Conservation (phyloP, 2,329 filamentous ascomycete genomes). For the Lizonia empirigonia region DNA sequence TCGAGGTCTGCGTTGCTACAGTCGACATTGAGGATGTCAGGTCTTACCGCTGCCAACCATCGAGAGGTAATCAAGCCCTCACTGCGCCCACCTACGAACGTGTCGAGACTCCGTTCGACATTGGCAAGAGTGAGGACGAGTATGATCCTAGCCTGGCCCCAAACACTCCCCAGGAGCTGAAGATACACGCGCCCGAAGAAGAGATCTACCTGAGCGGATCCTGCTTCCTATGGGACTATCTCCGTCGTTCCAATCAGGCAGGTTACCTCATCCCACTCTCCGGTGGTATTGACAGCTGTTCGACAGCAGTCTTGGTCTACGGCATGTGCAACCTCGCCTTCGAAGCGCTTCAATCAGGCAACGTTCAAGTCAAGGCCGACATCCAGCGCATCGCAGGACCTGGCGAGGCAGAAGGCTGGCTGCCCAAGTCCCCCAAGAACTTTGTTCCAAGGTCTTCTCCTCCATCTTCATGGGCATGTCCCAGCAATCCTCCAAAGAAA, state of each 20-base stretch:
- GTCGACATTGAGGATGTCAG: constrained; percentile 72
- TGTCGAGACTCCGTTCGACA: constrained; percentile 52
- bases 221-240: constrained; percentile 71
- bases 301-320: constrained; percentile 39
- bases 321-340: constrained; percentile 63
- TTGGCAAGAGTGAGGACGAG: constrained; percentile 51
- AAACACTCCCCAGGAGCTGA: constrained; percentile 53
- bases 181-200: constrained; percentile 67
- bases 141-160: constrained; percentile 55
- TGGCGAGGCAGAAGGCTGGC: constrained; percentile 53
- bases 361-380: constrained; percentile 62
- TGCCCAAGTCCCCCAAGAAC: constrained; percentile 65
- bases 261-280: constrained; percentile 64
- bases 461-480: constrained; percentile 48
- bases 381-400: constrained; percentile 59
- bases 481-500: constrained; percentile 15
- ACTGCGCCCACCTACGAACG: constrained; percentile 55
- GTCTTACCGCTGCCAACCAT: constrained; percentile 61
- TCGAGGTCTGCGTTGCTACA: constrained; percentile 61
- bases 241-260: constrained; percentile 57
- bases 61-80: constrained; percentile 64
- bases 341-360: constrained; percentile 56
- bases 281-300: constrained; percentile 67
- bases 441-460: constrained; percentile 64
- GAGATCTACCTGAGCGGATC: constrained; percentile 67